These are phyloP conservation scores for Eucalyptus marginata DNA, from an alignment of 345 rosid genomes.

Conservation along the genomic window DNA sequence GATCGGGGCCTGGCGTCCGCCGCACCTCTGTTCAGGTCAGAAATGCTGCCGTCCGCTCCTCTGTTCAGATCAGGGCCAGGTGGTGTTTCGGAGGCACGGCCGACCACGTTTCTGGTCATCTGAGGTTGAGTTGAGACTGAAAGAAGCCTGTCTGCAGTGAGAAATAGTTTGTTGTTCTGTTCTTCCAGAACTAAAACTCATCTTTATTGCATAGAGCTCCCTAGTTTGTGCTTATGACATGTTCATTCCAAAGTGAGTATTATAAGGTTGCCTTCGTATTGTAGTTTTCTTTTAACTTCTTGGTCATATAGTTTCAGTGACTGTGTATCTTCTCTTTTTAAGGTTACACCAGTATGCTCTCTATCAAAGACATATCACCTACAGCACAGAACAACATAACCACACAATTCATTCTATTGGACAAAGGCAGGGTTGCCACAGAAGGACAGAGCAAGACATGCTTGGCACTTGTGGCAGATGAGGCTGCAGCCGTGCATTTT, in stretches of 20 bases:
- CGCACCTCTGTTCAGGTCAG: too few relatives aligned
- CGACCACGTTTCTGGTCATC: neutral
- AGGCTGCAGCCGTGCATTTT: constrained; percentile 62
- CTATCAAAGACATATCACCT: constrained; percentile 40
- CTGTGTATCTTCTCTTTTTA: neutral
- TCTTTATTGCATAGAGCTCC: neutral
- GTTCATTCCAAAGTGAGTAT: neutral
- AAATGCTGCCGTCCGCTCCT: too few relatives aligned
- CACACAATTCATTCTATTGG: constrained; percentile 50
- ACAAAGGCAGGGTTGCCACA: constrained; percentile 14
- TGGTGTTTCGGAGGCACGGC: too few relatives aligned
- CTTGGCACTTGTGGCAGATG: constrained; percentile 54
- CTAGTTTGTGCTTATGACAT: neutral
- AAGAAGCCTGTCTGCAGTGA: neutral
- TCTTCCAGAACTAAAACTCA: neutral
- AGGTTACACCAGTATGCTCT: constrained; percentile 4
- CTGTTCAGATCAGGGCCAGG: too few relatives aligned
- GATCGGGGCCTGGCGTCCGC: too few relatives aligned
- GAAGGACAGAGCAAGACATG: constrained; percentile 37
- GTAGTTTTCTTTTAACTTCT: neutral
- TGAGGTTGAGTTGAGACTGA: neutral
- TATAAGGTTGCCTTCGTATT: neutral
- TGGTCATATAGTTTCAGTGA: neutral
- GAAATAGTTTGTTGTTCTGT: neutral
- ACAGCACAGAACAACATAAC: constrained; percentile 64